Evolutionary conservation across 2,329 filamentous ascomycete species (phyloP).

Genomic region (Elsinoe fawcettii): DNA sequence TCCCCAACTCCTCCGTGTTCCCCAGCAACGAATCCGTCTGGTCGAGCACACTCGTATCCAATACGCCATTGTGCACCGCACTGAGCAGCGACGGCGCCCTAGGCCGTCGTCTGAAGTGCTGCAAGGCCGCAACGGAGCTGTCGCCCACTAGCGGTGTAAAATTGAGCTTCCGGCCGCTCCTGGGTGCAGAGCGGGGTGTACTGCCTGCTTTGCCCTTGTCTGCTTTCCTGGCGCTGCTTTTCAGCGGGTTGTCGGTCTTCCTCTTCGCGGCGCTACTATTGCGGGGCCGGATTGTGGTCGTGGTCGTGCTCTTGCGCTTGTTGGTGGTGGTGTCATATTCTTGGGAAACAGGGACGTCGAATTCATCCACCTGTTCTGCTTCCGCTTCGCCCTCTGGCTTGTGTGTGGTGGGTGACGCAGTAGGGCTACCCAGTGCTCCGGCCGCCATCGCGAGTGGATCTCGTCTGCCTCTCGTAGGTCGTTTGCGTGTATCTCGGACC

Average conservation of each 20-base stretch:
- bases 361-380: background rate
- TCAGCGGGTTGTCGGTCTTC: background rate
- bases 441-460: background rate
- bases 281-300: background rate
- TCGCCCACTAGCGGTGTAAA: slow-evolving; percentile 25
- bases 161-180: background rate
- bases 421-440: background rate
- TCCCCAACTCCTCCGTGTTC: background rate
- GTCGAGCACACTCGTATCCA: slow-evolving; percentile 4
- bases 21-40: slow-evolving; percentile 1
- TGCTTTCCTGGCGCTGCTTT: background rate
- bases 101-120: slow-evolving; percentile 43
- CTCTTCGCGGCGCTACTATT: background rate
- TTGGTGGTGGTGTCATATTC: background rate
- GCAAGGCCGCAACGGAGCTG: slow-evolving; percentile 41
- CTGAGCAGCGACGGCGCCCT: slow-evolving; percentile 32
- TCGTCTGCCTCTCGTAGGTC: background rate
- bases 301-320: background rate
- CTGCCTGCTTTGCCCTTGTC: background rate
- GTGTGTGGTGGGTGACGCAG: background rate
- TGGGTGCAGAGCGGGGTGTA: background rate
- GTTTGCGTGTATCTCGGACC: background rate
- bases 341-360: slow-evolving; percentile 1
- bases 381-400: too few relatives aligned
- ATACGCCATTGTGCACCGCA: background rate